These are phyloP conservation scores for Colletotrichum sp. DNA, from an alignment of 2,329 filamentous ascomycete species.

Conservation along the genomic window DNA sequence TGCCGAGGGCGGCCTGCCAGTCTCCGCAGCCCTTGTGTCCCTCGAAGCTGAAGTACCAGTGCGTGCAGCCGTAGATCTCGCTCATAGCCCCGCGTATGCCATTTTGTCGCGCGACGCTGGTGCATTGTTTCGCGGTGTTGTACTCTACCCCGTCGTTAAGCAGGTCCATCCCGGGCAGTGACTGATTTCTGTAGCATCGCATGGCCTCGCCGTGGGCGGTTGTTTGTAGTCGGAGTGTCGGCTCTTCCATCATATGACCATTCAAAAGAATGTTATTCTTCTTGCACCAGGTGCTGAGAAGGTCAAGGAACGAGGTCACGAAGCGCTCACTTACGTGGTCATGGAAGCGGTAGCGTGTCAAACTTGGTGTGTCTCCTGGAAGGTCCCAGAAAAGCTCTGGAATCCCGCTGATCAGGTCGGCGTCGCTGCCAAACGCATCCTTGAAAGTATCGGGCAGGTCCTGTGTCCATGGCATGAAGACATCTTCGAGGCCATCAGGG, in stretches of 20 bases:
- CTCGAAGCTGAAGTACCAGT: slow-evolving; percentile 36
- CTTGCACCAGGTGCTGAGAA: slow-evolving; percentile 30
- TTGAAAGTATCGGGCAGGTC: slow-evolving; percentile 31
- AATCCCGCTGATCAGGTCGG: slow-evolving; percentile 27
- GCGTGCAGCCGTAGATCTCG: slow-evolving; percentile 35
- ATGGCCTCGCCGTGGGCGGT: slow-evolving; percentile 35
- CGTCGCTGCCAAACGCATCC: slow-evolving; percentile 21
- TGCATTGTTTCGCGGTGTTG: slow-evolving; percentile 35
- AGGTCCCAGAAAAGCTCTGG: slow-evolving; percentile 36
- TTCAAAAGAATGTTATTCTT: slow-evolving; percentile 29
- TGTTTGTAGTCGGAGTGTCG: slow-evolving; percentile 33
- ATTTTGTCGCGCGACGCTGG: slow-evolving; percentile 33
- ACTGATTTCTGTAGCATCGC: slow-evolving; percentile 34
- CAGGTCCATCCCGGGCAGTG: slow-evolving; percentile 36
- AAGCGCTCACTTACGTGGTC: slow-evolving; percentile 36
- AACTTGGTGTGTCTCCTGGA: slow-evolving; percentile 27
- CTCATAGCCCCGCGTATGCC: slow-evolving; percentile 31
- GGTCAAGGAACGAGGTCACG: slow-evolving; percentile 34
- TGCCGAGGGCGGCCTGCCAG: slow-evolving; percentile 37
- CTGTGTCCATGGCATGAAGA: slow-evolving; percentile 34
- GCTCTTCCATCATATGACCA: slow-evolving; percentile 38
- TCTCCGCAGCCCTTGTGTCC: slow-evolving; percentile 37
- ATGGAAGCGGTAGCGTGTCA: slow-evolving; percentile 32
- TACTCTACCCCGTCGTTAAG: slow-evolving; percentile 34
- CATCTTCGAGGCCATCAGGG: slow-evolving; percentile 26